Evolutionary conservation across 345 rosid genomes (phyloP).

Genomic region (Boechera retrofracta): DNA sequence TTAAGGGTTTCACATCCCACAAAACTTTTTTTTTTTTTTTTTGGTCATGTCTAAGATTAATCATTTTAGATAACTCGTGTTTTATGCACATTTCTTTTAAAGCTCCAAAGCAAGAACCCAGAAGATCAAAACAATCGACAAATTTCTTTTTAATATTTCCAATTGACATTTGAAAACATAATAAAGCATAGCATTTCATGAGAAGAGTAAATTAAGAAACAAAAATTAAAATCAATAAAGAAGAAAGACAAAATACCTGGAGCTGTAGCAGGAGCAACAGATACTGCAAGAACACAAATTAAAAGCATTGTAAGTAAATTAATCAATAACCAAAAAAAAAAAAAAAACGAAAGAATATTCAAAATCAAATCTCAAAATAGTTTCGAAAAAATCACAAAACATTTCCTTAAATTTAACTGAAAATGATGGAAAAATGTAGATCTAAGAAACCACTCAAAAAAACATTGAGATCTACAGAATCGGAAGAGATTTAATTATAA

Average conservation of each 20-base stretch:
- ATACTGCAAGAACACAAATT: constrained; percentile 29
- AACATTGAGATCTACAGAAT: constrained; percentile 4
- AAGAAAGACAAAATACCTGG: constrained; percentile 38
- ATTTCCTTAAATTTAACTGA: background rate
- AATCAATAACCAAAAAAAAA: background rate
- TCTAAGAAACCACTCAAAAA: background rate
- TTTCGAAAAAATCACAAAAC: background rate
- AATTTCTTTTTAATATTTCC: background rate
- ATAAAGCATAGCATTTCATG: background rate
- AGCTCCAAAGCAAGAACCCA: background rate
- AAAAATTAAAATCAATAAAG: background rate
- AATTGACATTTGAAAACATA: background rate
- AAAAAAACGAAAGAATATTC: background rate
- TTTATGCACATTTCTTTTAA: background rate
- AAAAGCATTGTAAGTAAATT: background rate
- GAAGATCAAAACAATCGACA: background rate
- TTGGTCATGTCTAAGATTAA: background rate
- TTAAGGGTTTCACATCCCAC: background rate
- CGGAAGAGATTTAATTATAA: background rate
- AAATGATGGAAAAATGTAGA: background rate
- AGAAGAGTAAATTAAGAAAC: background rate
- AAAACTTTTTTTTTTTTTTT: background rate
- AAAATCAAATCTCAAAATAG: background rate
- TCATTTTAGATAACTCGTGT: no score
- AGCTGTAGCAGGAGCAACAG: constrained; percentile 37